Evolutionary conservation across 2,329 filamentous ascomycete species (phyloP).

Genomic region (Pleoardoris graminearum): DNA sequence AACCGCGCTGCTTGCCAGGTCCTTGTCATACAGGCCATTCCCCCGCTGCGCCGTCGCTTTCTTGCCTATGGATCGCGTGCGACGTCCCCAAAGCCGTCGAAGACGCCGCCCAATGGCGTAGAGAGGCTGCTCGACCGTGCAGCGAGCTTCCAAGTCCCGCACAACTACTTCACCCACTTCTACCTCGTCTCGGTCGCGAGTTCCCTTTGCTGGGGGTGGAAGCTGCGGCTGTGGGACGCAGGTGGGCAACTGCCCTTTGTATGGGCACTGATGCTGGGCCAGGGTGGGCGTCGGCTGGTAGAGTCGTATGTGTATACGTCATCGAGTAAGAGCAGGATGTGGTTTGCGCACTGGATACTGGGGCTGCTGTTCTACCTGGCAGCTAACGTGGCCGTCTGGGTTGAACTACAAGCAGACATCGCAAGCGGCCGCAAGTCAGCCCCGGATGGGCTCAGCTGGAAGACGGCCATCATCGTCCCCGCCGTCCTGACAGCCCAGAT

Average conservation of each 20-base stretch:
- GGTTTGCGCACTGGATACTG: constrained; percentile 78
- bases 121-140: constrained; percentile 53
- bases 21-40: constrained; percentile 55
- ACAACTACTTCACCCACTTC: constrained; percentile 88
- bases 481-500: constrained; percentile 71
- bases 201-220: constrained; percentile 73
- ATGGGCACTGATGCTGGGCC: constrained; percentile 74
- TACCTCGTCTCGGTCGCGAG: constrained; percentile 72
- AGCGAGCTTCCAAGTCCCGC: constrained; percentile 69
- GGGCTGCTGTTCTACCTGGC: constrained; percentile 76
- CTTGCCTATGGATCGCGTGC: constrained; percentile 64
- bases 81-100: constrained; percentile 17
- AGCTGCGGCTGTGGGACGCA: constrained; percentile 55
- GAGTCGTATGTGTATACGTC: constrained; percentile 72
- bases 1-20: constrained; percentile 48
- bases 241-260: constrained; percentile 63
- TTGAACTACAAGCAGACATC: constrained; percentile 61
- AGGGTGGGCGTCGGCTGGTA: constrained; percentile 74
- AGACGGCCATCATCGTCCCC: constrained; percentile 58
- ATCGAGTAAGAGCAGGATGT: constrained; percentile 77
- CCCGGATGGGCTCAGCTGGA: constrained; percentile 45
- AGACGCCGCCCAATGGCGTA: constrained; percentile 10
- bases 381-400: constrained; percentile 78
- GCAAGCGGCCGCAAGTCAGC: neutral
- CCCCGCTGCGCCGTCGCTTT: constrained; percentile 59